These are phyloP conservation scores for Paraphoma chrysanthemicola DNA, from an alignment of 2,329 filamentous ascomycete genomes.

Conservation along the genomic window DNA sequence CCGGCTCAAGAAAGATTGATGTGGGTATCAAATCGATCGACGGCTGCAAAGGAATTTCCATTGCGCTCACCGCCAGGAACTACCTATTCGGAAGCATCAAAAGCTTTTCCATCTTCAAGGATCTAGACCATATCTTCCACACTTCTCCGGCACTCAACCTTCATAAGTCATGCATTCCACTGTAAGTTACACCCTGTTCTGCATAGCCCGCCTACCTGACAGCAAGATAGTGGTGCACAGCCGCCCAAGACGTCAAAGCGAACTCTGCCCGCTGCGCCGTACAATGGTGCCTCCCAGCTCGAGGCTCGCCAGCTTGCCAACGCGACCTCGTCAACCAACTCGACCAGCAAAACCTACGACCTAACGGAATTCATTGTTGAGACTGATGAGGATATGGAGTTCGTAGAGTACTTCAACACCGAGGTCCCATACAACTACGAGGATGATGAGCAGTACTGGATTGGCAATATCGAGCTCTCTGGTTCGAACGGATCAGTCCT, in stretches of 20 bases:
- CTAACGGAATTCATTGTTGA: neutral
- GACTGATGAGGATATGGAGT: neutral
- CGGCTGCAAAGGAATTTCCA: neutral
- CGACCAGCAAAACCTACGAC: neutral
- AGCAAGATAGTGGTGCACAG: neutral
- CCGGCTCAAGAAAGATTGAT: neutral
- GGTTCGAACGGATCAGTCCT: neutral
- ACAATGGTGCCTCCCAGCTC: neutral
- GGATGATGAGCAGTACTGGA: neutral
- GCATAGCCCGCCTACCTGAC: neutral
- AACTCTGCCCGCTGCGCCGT: neutral
- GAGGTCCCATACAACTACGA: neutral
- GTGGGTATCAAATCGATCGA: neutral
- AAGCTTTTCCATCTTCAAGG: neutral
- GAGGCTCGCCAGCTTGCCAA: neutral
- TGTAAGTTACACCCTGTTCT: neutral
- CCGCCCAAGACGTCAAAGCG: neutral
- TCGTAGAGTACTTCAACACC: neutral
- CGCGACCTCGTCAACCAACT: neutral
- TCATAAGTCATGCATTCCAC: neutral
- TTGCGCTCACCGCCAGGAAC: neutral
- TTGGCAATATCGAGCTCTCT: neutral
- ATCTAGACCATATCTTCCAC: neutral
- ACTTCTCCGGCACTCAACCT: neutral
- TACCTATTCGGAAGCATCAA: neutral